Base-by-base conservation (phyloP, 2,329 filamentous ascomycete genomes). In the Phyllosticta ampelicida region DNA sequence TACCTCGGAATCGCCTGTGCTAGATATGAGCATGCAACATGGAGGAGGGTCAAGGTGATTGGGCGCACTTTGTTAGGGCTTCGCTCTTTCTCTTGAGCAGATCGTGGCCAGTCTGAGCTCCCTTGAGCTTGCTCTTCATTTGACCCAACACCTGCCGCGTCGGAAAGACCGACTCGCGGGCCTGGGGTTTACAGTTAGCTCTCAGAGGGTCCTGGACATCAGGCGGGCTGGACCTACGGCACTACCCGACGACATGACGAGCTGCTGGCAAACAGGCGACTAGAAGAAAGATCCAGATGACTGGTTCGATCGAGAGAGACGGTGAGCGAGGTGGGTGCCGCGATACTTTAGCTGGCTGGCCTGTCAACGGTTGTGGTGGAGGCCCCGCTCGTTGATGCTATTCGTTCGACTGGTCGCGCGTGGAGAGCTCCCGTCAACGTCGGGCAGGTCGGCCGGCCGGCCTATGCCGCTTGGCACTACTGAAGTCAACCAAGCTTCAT, bases 121-220 rank as follows among this genome's bases (percentile, higher is more conserved):
- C 92, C 80, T 97, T 97, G 70, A 99, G 85, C 80, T 99, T 99
- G 64, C 86, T 85, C 77, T 97, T 97, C 92, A 99, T 99, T 71
- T 95, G 76, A 64, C 90, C 91, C 76, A 99, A 80, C 73, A 90
- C 95, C 80, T 99, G 94, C 69, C 94, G 89, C 71, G 94, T 99
- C 68, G 94, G 89, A 77, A 99, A 99, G 76, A 99, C 92, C 70
- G 91, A 82, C 77, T 99, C 94, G 73, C 94, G 85, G 74, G 92
- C 90, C 91, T 96, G 73, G 56, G 53, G 54, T 19, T 18, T 60
- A 67, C 65, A 60, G 58, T 63, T 59, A 59, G 56, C 61, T 60
- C 23, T 16, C 54, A 55, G 50, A 13, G 36, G 59, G 67, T 61
- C 62, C 3, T 26, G 23, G 64, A 61, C 60, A 51, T 61, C 36